Conservation (phyloP, 495 filamentous ascomycete species). For the Penicillium bovifimosum region DNA sequence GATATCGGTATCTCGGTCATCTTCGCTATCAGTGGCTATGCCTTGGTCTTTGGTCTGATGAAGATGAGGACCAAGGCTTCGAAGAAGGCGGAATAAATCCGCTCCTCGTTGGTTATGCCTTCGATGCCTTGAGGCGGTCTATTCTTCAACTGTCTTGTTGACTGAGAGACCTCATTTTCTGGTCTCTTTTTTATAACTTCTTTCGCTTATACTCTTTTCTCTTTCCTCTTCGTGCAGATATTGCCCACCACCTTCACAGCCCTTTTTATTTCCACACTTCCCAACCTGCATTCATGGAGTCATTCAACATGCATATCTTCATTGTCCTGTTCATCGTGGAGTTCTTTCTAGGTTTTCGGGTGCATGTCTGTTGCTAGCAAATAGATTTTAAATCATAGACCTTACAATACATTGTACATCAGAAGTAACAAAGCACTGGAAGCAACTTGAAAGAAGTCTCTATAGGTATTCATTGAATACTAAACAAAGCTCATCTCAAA, state of each 20-base stretch:
- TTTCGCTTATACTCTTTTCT: background rate
- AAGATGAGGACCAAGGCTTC: constrained; percentile 39
- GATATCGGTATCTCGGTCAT: constrained; percentile 41
- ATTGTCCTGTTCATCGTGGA: background rate
- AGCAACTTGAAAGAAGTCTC: too few species aligned
- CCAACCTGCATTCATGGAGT: background rate
- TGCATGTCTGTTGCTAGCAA: background rate
- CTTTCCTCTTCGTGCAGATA: background rate
- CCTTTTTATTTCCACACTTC: background rate
- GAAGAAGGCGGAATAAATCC: constrained; percentile 33
- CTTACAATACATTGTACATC: background rate
- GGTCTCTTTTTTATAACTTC: background rate
- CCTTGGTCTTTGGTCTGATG: constrained; percentile 46
- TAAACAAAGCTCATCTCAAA: too few species aligned
- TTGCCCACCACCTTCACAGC: background rate
- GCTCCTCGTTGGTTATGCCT: background rate
- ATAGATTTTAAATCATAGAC: background rate
- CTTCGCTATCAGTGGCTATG: constrained; percentile 43
- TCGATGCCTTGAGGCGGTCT: too few species aligned
- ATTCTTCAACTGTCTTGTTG: background rate
- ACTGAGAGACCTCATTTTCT: background rate
- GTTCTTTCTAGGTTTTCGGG: background rate
- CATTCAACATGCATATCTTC: background rate
- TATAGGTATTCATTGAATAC: too few species aligned
- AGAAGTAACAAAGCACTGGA: too few species aligned